Evolutionary conservation across 2,329 filamentous ascomycete genomes (phyloP).

Genomic region (Bipolaris cookei): DNA sequence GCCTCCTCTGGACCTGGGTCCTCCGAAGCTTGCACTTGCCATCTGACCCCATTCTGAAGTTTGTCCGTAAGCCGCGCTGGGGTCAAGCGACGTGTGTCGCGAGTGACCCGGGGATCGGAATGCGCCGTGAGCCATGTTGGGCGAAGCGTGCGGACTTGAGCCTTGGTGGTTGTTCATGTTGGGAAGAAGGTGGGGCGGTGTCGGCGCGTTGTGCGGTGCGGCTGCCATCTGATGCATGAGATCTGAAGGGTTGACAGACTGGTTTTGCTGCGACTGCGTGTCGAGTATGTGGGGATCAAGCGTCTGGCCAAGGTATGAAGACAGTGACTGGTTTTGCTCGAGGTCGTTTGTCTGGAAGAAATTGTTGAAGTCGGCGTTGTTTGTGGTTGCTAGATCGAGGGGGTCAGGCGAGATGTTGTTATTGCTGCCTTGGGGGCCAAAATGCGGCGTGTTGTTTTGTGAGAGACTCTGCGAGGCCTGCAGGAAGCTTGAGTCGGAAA

Average conservation of each 20-base stretch:
- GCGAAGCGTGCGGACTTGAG: conserved; percentile 61
- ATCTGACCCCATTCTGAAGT: conserved; percentile 66
- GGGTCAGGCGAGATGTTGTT: conserved; percentile 46
- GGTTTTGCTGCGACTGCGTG: conserved; percentile 49
- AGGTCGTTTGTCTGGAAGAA: conserved; percentile 65
- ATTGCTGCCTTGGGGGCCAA: conserved; percentile 49
- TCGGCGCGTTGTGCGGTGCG: conserved; percentile 58
- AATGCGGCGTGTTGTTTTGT: conserved; percentile 63
- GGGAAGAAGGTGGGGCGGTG: conserved; percentile 64
- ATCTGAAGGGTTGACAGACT: conserved; percentile 55
- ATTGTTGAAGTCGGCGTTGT: conserved; percentile 47
- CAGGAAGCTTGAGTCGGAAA: conserved; percentile 53
- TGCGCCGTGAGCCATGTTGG: conserved; percentile 58
- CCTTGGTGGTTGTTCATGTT: conserved; percentile 60
- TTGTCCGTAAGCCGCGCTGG: conserved; percentile 64
- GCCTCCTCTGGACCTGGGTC: conserved; percentile 76
- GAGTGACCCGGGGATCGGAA: conserved; percentile 64
- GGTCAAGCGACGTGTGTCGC: conserved; percentile 66
- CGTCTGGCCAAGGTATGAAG: conserved; percentile 61
- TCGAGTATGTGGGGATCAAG: conserved; percentile 55
- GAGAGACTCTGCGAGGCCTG: conserved; percentile 48
- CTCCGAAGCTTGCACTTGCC: conserved; percentile 66
- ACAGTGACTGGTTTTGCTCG: conserved; percentile 62
- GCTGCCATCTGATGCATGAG: conserved; percentile 60
- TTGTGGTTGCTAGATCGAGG: conserved; percentile 42